Evolutionary conservation across 768 basidiomycete species (phyloP).

Genomic region (Rhizopogon rudus): DNA sequence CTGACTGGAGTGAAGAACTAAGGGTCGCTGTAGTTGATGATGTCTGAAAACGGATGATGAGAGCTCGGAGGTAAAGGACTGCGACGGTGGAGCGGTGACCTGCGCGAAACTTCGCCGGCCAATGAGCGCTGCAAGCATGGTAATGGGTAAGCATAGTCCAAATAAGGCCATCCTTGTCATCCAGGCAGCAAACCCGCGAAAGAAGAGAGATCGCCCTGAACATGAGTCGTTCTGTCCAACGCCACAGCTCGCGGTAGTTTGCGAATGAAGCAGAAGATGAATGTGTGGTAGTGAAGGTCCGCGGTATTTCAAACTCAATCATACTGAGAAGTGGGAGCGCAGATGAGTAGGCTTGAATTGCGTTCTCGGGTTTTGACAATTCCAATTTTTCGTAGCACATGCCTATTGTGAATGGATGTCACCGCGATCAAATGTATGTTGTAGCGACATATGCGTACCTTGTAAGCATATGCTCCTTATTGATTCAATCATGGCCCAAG

Average conservation of each 20-base stretch:
- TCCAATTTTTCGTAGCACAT: conserved; percentile 69
- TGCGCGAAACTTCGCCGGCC: conserved; percentile 79
- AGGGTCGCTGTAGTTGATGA: conserved; percentile 11
- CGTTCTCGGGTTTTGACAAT: conserved; percentile 42
- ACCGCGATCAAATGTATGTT: not conserved
- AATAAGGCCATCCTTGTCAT: conserved; percentile 36
- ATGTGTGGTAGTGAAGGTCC: conserved; percentile 21
- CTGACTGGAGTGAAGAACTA: conserved; percentile 16
- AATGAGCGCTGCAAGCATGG: conserved; percentile 54
- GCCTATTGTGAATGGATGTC: conserved; percentile 37
- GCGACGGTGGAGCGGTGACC: conserved; percentile 67
- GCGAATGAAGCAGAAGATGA: conserved; percentile 44
- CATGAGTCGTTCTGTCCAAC: conserved; percentile 80
- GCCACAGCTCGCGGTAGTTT: conserved; percentile 77
- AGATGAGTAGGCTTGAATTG: conserved; percentile 52
- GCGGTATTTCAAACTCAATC: conserved; percentile 43
- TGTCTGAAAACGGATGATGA: conserved; percentile 46
- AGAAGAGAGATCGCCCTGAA: conserved; percentile 74
- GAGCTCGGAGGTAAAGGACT: conserved; percentile 68
- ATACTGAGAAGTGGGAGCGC: conserved; percentile 51
- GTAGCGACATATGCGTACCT: conserved; percentile 40
- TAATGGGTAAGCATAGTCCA: conserved; percentile 66
- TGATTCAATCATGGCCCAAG: conserved; percentile 69
- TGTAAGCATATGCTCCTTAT: conserved; percentile 74
- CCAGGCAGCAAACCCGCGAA: conserved; percentile 37